Evolutionary conservation across 352 stramenopile genomes (phyloP), one percentile per base, ranked within the genome.

Genomic region (Globisporangium lucens): DNA sequence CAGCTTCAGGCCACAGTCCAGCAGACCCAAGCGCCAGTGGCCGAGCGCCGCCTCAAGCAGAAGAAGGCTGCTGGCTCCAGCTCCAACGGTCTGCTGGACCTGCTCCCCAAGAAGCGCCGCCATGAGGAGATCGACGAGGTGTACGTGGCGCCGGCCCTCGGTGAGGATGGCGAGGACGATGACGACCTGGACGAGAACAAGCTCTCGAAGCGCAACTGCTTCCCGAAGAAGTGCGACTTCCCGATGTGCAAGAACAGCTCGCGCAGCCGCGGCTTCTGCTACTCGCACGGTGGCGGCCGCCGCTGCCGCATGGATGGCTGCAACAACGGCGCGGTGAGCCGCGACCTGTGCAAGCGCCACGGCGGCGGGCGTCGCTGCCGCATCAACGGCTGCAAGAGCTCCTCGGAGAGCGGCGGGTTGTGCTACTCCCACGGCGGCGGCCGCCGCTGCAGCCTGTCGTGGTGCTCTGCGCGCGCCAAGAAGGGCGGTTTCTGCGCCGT

Each of bases 201-300:
- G 24, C 38, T 67, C 27, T 12, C 47, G 47, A 91, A 91, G 75
- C 83, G 83, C 49, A 72, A 84, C 35, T 89, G 79, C 61, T 86
- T 89, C 51, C 83, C 83, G 22, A 92, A 91, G 77, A 92, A 92
- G 65, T 93, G 85, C 69, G 83, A 91, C 73, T 93, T 93, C 56
- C 85, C 85, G 9, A 86, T 93, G 80, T 93, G 85, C 77, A 90
- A 90, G 72, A 93, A 93, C 80, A 87, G 77, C 65, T 89, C 85
- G 20, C 82, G 85, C 52, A 89, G 79, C 63, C 85, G 85, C 49
- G 85, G 85, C 55, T 93, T 91, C 70, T 93, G 84, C 69, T 93
- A 93, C 78, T 89, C 79, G 61, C 84, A 93, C 60, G 84, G 84
- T 20, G 84, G 84, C 9, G 84, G 84, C 1, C 75, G 84, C 0